A percentile compares a stretch with the other conserved stretches of the same genome.
Evolutionary conservation across 1,284 basidiomycete species (phyloP).

Genomic region (Cryptococcus amylolentus): DNA sequence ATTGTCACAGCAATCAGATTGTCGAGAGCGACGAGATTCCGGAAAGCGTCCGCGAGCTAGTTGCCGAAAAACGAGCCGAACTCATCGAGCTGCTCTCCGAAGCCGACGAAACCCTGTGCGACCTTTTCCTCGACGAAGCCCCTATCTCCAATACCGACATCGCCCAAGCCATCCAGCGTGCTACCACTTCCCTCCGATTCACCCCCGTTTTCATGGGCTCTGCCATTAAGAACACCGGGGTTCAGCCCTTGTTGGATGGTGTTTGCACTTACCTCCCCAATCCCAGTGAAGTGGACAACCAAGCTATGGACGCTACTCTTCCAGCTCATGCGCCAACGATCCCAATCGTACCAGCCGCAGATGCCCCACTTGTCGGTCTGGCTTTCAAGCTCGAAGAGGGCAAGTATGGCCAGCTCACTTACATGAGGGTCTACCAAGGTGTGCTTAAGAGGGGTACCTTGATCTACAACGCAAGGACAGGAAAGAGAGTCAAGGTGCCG

Average conservation of each 20-base stretch:
- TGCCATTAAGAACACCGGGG: slow-evolving; percentile 95
- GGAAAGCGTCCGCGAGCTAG: slow-evolving; percentile 65
- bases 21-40: slow-evolving; percentile 90
- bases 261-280: slow-evolving; percentile 93
- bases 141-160: slow-evolving; percentile 71
- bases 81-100: slow-evolving; percentile 94
- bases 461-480: slow-evolving; percentile 91
- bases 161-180: slow-evolving; percentile 78
- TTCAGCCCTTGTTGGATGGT: slow-evolving; percentile 92
- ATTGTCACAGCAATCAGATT: slow-evolving; percentile 58
- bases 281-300: slow-evolving; percentile 73
- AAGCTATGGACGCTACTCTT: slow-evolving; percentile 77
- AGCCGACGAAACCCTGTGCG: slow-evolving; percentile 90
- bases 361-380: slow-evolving; percentile 85
- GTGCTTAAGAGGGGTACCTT: slow-evolving; percentile 76
- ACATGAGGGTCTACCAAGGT: slow-evolving; percentile 99
- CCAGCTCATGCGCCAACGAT: slow-evolving; percentile 66
- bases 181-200: slow-evolving; percentile 84
- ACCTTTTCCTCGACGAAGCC: slow-evolving; percentile 84
- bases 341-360: slow-evolving; percentile 70
- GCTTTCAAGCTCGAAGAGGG: slow-evolving; percentile 99
- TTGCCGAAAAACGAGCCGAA: slow-evolving; percentile 77
- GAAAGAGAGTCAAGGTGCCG: slow-evolving; percentile 98
- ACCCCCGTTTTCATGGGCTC: slow-evolving; percentile 96
- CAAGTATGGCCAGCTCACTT: slow-evolving; percentile 94